Evolutionary conservation across 108 stramenopile species (phyloP).

Genomic region (Cylindrotheca fusiformis): DNA sequence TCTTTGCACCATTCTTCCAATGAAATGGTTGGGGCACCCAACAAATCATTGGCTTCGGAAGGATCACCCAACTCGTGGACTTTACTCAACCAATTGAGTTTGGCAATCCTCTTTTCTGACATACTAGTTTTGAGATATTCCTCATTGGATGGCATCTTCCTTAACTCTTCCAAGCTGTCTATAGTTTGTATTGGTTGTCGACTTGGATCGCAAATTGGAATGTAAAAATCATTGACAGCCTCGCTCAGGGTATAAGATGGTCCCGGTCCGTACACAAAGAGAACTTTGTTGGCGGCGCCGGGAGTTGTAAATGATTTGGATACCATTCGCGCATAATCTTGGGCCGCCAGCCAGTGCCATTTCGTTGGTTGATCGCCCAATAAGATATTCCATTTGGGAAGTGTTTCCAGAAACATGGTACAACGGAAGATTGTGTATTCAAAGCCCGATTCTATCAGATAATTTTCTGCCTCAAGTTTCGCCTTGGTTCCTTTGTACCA

Average conservation of each 20-base stretch:
- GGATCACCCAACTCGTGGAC: conserved; percentile 1
- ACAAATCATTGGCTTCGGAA: not conserved
- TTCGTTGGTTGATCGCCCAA: not conserved
- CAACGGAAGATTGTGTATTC: conserved; percentile 1
- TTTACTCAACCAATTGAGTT: conserved; percentile 2
- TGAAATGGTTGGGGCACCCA: not conserved
- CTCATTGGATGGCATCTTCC: too few species aligned
- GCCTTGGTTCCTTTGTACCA: conserved; percentile 4
- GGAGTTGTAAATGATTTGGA: not conserved
- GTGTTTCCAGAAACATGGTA: conserved; percentile 6
- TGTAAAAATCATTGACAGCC: not conserved
- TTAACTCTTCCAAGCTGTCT: too few species aligned
- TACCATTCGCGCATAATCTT: not conserved
- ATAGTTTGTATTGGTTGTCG: not conserved
- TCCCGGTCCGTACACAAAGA: conserved; percentile 3
- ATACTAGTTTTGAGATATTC: not conserved
- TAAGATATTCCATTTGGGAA: not conserved
- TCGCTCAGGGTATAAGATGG: not conserved
- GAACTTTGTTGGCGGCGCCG: not conserved
- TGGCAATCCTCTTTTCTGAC: conserved; percentile 4
- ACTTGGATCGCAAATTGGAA: not conserved
- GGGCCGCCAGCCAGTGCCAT: not conserved
- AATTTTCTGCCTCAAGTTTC: not conserved
- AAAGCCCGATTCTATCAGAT: conserved; percentile 1
- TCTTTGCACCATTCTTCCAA: not conserved